Percentiles rank a stretch among this genome's conserved stretches.
These are phyloP conservation scores for Umbilicus rupestris DNA, from an alignment of 164 flowering plant genomes.

Conservation along the genomic window DNA sequence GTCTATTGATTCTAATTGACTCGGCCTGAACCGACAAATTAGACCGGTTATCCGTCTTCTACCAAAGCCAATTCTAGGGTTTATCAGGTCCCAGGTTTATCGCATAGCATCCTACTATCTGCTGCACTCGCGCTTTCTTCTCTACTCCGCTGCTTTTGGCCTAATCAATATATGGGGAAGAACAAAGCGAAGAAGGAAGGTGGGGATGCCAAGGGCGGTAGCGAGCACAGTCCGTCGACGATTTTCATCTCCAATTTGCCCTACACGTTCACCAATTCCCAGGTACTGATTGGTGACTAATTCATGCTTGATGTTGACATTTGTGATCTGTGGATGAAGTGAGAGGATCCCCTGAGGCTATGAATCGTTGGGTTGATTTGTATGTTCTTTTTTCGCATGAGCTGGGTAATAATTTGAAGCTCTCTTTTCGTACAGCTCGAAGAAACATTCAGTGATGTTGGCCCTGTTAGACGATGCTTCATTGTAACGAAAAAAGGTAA, in stretches of 20 bases:
- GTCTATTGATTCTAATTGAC: no score
- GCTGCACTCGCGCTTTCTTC: background rate
- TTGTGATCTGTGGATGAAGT: background rate
- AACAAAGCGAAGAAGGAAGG: slow-evolving; percentile 21
- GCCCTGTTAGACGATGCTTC: slow-evolving; percentile 83
- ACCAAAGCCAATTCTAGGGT: background rate
- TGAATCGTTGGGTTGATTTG: no score
- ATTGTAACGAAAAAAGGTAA: slow-evolving; percentile 72
- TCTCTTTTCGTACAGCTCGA: slow-evolving; percentile 39
- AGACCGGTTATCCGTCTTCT: background rate
- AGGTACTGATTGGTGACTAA: slow-evolving; percentile 26
- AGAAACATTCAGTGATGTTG: slow-evolving; percentile 76
- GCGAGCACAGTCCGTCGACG: slow-evolving; percentile 53
- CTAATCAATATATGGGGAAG: slow-evolving; percentile 33
- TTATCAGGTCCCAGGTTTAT: background rate
- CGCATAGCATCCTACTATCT: no score
- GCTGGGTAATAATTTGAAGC: background rate
- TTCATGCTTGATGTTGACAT: no score
- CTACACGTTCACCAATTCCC: slow-evolving; percentile 58
- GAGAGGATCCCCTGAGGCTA: no score
- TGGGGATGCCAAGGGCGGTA: slow-evolving; percentile 12
- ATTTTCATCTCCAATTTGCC: slow-evolving; percentile 69
- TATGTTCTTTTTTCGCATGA: background rate
- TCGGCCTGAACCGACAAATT: background rate
- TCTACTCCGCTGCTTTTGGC: background rate